These are phyloP conservation scores for Aureobasidium mangrovei DNA, from an alignment of 2,329 filamentous ascomycete genomes.

Conservation along the genomic window DNA sequence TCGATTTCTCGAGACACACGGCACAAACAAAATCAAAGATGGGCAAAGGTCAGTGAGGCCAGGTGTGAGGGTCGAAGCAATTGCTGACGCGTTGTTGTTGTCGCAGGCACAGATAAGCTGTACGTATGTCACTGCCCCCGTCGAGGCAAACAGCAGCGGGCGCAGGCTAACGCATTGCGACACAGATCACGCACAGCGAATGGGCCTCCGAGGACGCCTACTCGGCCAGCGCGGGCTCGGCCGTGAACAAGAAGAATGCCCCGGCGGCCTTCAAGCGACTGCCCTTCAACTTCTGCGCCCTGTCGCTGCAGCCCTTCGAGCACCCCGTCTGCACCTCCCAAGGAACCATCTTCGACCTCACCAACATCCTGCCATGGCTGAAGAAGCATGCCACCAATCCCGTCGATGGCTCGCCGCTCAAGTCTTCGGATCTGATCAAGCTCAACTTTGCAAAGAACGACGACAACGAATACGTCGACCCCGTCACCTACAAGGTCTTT, in stretches of 20 bases:
- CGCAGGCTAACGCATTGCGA: background rate
- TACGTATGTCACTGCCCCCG: conserved; percentile 26
- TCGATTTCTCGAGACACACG: background rate
- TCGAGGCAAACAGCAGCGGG: conserved; percentile 6
- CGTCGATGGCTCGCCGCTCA: conserved; percentile 69
- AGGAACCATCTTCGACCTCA: conserved; percentile 89
- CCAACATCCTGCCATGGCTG: conserved; percentile 89
- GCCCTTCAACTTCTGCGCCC: conserved; percentile 96
- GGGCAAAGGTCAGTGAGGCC: conserved; percentile 19
- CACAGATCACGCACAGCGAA: conserved; percentile 87
- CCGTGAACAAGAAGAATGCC: conserved; percentile 46
- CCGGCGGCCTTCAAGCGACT: conserved; percentile 72
- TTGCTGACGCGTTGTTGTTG: background rate
- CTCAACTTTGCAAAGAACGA: conserved; percentile 89
- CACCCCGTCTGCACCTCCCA: conserved; percentile 84
- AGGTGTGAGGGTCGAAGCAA: background rate
- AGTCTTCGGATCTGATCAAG: conserved; percentile 75
- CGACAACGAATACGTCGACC: conserved; percentile 84
- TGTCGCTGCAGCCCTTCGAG: conserved; percentile 88
- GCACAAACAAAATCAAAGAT: conserved; percentile 13
- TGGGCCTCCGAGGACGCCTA: conserved; percentile 90
- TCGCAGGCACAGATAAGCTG: conserved; percentile 30
- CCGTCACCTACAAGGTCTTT: conserved; percentile 94
- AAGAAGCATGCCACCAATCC: conserved; percentile 91
- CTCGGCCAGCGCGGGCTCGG: conserved; percentile 67